Base-by-base conservation (phyloP, 1,284 basidiomycete genomes). In the Trametes sp. region DNA sequence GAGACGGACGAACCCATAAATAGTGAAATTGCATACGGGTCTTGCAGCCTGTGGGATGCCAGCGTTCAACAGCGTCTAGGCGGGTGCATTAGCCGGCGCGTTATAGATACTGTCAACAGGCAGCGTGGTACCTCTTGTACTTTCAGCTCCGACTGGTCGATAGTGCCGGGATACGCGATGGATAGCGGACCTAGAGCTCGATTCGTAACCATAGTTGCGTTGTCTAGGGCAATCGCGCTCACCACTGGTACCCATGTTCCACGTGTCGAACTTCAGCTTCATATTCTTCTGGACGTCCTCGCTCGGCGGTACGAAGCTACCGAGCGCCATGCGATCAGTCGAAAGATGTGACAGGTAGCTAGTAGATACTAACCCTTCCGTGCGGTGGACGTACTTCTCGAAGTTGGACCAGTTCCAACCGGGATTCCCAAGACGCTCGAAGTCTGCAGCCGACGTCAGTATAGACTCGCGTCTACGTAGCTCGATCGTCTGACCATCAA, bases 371-470 rank as follows among this genome's bases (percentile, higher is more conserved):
- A 35, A 70, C 70, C 69, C 64, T 53, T 70, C 69, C 0, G 66
- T 64, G 2, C 66, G 66, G 1, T 54, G 48, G 26, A 62, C 52
- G 57, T 70, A 69, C 35, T 68, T 69, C 61, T 70, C 62, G 29
- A 59, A 68, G 50, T 69, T 67, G 21, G 67, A 59, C 70, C 70
- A 72, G 48, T 70, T 72, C 70, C 70, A 72, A 1, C 70, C 70
- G 1, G 70, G 69, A 57, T 70, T 72, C 0, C 70, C 70, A 1
- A 72, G 65, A 28, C 64, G 65, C 58, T 72, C 70, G 31, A 70
- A 56, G n/a, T 68, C 70, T 72, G 42, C 13, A 19, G 0, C 11
- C n/a, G 24, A 23, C 4, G 16, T 49, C 36, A 61, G 24, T 36
- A n/a, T 6, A n/a, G 2, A 13, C 51, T 19, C 36, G 19, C 16